Evolutionary conservation across 176 grass and related monocot genomes (phyloP).

Genomic region (Carex littledalei): DNA sequence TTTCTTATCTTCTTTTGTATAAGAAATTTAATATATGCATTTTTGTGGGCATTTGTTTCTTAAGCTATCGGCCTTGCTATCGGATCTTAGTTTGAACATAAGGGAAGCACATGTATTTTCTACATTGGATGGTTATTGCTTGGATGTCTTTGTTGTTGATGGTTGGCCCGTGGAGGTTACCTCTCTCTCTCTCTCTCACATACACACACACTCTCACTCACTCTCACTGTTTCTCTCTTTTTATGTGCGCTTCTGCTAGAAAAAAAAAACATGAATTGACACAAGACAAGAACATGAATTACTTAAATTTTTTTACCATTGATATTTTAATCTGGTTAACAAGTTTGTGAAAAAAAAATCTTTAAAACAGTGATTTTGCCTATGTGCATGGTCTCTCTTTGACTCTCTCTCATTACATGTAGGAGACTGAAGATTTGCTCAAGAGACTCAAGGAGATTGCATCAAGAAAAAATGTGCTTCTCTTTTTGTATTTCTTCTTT

Average conservation of each 20-base stretch:
- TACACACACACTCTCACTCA: neutral
- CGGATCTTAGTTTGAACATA: constrained; percentile 76
- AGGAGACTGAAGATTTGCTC: constrained; percentile 80
- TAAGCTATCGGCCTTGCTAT: constrained; percentile 72
- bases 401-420: constrained; percentile 20
- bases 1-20: constrained; percentile 15
- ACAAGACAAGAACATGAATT: neutral
- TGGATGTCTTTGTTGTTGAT: constrained; percentile 95
- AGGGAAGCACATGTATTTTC: constrained; percentile 99
- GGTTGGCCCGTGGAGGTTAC: constrained; percentile 78
- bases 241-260: neutral
- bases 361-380: neutral
- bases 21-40: neutral
- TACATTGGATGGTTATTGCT: constrained; percentile 81
- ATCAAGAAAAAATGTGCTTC: constrained; percentile 33
- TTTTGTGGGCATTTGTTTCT: constrained; percentile 23
- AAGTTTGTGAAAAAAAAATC: neutral
- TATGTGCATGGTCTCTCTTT: neutral
- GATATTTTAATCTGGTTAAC: neutral
- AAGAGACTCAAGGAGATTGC: constrained; percentile 55
- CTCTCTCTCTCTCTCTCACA: constrained; percentile 5
- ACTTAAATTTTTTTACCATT: neutral
- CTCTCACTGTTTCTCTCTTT: neutral
- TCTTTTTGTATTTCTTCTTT: neutral
- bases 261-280: too few species aligned